Percentiles rank a stretch among this genome's conserved stretches.
Conservation (phyloP, 306 rosid species). For the Quercus wislizeni region DNA sequence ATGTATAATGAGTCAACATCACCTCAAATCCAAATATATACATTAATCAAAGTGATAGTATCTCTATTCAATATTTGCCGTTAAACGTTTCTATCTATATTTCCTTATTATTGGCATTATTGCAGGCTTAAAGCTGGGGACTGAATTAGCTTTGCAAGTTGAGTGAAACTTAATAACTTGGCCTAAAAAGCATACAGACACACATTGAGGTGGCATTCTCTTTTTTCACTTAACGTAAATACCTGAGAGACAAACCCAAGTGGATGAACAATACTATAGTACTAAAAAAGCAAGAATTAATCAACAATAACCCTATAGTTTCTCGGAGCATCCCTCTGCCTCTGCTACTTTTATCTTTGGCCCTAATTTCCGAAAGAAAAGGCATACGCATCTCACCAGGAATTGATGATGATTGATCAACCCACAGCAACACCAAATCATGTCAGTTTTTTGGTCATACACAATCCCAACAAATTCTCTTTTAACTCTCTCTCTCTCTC, state of each 20-base stretch:
- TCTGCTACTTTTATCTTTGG: slow-evolving; percentile 11
- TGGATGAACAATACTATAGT: background rate
- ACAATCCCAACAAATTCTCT: background rate
- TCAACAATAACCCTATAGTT: background rate
- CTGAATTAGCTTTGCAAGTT: too few relatives aligned
- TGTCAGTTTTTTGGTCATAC: background rate
- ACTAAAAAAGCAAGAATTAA: background rate
- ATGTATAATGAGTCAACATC: too few relatives aligned
- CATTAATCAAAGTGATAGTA: too few relatives aligned
- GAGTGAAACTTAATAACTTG: too few relatives aligned
- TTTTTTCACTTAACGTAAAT: background rate
- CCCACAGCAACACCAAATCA: slow-evolving; percentile 3
- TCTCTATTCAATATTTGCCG: too few relatives aligned
- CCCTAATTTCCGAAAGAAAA: slow-evolving; percentile 32
- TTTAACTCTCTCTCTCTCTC: background rate
- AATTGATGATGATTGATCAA: background rate
- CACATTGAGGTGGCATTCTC: too few relatives aligned
- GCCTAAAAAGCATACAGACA: too few relatives aligned
- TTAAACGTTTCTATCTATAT: too few relatives aligned
- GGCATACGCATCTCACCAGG: slow-evolving; percentile 32
- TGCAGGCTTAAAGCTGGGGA: too few relatives aligned
- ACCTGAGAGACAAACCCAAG: background rate
- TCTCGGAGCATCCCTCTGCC: background rate
- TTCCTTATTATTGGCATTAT: too few relatives aligned
- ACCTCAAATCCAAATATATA: too few relatives aligned